Conservation (phyloP, 495 filamentous ascomycete genomes). For the Lophiotrema nucula region DNA sequence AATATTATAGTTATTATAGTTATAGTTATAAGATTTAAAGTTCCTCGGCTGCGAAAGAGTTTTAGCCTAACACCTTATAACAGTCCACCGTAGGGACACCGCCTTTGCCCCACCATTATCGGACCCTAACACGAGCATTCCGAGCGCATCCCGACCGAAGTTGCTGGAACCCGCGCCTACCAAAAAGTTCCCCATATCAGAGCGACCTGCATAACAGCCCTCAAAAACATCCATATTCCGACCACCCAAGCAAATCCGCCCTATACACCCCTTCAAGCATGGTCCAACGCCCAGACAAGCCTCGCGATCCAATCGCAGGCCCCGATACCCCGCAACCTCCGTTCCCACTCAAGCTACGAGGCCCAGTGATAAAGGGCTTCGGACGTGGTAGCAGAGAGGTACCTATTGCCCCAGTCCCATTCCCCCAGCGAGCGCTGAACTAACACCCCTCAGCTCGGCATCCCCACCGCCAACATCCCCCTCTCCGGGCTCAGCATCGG, state of each 20-base stretch:
- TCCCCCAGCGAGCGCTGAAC: slow-evolving; percentile 1
- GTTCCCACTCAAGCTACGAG: slow-evolving; percentile 77
- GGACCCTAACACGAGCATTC: not conserved
- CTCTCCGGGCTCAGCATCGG: slow-evolving; percentile 65
- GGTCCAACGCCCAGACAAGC: slow-evolving; percentile 12
- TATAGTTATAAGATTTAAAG: too few species aligned
- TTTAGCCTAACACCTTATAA: too few species aligned
- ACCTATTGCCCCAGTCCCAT: slow-evolving; percentile 7
- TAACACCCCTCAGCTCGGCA: slow-evolving; percentile 63
- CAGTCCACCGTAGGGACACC: too few species aligned
- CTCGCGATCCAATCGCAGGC: slow-evolving; percentile 55
- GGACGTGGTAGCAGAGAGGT: slow-evolving; percentile 89
- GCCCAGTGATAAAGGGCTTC: slow-evolving; percentile 87
- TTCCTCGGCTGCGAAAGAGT: too few species aligned
- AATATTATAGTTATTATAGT: too few species aligned
- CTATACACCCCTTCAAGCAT: not conserved
- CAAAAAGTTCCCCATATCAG: too few species aligned
- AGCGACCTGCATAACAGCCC: too few species aligned
- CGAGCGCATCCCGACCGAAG: not conserved
- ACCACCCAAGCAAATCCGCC: not conserved
- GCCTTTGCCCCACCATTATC: not conserved
- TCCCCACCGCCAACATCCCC: slow-evolving; percentile 96
- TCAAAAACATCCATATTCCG: too few species aligned
- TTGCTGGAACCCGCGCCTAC: too few species aligned
- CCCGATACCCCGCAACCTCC: slow-evolving; percentile 65